phyloP scores from a whole-genome alignment of 768 basidiomycete species.

The Lactifluus hygrophoroides region DNA sequence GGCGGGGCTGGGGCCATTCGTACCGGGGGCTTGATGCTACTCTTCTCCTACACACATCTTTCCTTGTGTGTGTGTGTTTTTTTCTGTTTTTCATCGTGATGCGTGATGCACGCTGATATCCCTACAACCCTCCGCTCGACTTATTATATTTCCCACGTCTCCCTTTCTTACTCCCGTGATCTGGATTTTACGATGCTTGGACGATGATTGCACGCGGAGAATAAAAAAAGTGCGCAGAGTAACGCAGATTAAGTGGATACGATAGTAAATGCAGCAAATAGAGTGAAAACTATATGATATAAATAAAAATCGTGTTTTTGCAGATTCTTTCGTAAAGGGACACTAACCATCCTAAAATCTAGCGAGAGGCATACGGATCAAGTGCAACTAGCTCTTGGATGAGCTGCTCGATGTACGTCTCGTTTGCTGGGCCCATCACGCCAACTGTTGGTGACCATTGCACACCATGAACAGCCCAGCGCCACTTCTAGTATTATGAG shows the following conservation, averaged over 20 bases:
- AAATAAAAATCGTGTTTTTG: not conserved
- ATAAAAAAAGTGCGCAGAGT: not conserved
- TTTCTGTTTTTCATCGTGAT: too few relatives aligned
- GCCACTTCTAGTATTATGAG: slow-evolving; percentile 46
- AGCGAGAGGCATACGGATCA: slow-evolving; percentile 6
- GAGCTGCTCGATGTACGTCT: slow-evolving; percentile 13
- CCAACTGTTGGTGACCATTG: slow-evolving; percentile 44
- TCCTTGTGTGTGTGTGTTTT: not conserved
- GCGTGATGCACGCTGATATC: not conserved
- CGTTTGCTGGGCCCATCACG: slow-evolving; percentile 25
- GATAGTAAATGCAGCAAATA: not conserved
- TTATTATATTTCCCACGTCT: slow-evolving; percentile 3
- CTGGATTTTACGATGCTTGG: slow-evolving; percentile 5
- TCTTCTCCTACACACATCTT: not conserved
- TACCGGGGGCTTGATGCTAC: slow-evolving; percentile 35
- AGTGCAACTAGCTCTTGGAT: slow-evolving; percentile 13
- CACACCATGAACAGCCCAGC: slow-evolving; percentile 53
- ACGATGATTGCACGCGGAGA: not conserved
- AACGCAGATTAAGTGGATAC: not conserved
- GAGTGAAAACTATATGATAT: not conserved
- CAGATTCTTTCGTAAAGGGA: not conserved
- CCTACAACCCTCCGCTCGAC: not conserved
- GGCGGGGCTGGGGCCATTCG: slow-evolving; percentile 55
- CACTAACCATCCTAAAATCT: not conserved
- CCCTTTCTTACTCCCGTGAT: not conserved